Conservation (phyloP, 495 filamentous ascomycete species). For the Polyplosphaeria fusca region DNA sequence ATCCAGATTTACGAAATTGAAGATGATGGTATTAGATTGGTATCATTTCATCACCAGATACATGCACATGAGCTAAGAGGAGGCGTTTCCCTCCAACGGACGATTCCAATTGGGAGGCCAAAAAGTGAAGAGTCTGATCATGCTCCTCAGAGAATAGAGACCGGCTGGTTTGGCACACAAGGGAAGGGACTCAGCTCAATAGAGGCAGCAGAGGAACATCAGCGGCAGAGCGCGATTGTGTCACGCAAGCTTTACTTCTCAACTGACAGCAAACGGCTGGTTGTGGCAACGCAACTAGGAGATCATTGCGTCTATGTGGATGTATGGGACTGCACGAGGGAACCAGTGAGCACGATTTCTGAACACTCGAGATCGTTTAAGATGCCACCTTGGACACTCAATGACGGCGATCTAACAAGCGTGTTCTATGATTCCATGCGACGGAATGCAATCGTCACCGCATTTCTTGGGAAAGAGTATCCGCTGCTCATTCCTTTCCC, state of each 20-base stretch:
- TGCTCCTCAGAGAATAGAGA: constrained; percentile 5
- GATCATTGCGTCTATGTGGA: constrained; percentile 30
- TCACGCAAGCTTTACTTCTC: constrained; percentile 30
- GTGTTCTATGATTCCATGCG: constrained; percentile 27
- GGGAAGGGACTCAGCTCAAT: constrained; percentile 10
- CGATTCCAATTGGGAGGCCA: constrained; percentile 8
- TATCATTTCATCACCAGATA: constrained; percentile 32
- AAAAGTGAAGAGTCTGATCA: constrained; percentile 8
- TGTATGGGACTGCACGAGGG: constrained; percentile 30
- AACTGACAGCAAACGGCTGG: constrained; percentile 24
- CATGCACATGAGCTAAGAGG: constrained; percentile 26
- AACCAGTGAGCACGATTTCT: constrained; percentile 29
- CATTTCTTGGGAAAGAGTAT: constrained; percentile 33
- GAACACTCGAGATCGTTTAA: constrained; percentile 29
- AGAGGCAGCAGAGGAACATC: constrained; percentile 29
- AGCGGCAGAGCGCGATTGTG: constrained; percentile 23
- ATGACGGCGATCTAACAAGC: constrained; percentile 28
- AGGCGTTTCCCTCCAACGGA: constrained; percentile 20
- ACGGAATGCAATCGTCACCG: constrained; percentile 26
- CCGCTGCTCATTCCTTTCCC: constrained; percentile 29
- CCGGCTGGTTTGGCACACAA: constrained; percentile 24
- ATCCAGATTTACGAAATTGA: constrained; percentile 24
- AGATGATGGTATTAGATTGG: constrained; percentile 8
- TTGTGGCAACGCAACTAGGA: constrained; percentile 28
- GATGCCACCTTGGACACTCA: constrained; percentile 29